A percentile compares a stretch with the other conserved stretches of the same genome.
Evolutionary conservation across 331 rosid genomes (phyloP).

Genomic region (Prunus yedoensis): DNA sequence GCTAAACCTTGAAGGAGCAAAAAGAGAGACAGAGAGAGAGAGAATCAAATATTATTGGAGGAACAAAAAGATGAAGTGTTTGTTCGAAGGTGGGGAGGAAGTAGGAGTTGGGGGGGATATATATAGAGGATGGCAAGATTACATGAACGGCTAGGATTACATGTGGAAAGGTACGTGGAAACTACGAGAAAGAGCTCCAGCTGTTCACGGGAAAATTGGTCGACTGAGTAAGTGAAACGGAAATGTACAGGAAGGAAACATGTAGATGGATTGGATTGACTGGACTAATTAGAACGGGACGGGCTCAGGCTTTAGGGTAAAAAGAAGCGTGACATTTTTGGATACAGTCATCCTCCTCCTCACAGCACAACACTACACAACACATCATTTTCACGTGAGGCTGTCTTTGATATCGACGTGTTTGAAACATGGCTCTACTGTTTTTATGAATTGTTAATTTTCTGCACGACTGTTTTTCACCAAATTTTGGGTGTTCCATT

Average conservation of each 20-base stretch:
- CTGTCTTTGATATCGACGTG: conserved; percentile 37
- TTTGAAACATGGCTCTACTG: conserved; percentile 13
- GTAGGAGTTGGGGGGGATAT: not conserved
- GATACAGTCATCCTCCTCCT: conserved; percentile 10
- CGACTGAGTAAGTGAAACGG: not conserved
- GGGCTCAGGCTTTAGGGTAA: not conserved
- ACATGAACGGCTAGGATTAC: conserved; percentile 21
- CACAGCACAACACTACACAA: not conserved
- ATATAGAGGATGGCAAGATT: conserved; percentile 13
- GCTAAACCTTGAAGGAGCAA: not conserved
- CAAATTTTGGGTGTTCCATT: not conserved
- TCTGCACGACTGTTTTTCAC: not conserved
- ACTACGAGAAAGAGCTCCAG: not conserved
- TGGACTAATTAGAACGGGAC: not conserved
- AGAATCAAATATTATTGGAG: too few species aligned
- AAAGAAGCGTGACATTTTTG: conserved; percentile 19
- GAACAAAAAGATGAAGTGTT: not conserved
- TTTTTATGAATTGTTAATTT: not conserved
- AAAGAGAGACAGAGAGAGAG: not conserved
- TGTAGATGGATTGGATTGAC: not conserved
- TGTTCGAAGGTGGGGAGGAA: not conserved
- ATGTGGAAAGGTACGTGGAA: not conserved
- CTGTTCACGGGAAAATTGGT: conserved; percentile 6
- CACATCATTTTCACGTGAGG: not conserved
- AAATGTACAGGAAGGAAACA: conserved; percentile 2